Conservation (phyloP, 345 rosid species). For the Eutrema heterophyllum region DNA sequence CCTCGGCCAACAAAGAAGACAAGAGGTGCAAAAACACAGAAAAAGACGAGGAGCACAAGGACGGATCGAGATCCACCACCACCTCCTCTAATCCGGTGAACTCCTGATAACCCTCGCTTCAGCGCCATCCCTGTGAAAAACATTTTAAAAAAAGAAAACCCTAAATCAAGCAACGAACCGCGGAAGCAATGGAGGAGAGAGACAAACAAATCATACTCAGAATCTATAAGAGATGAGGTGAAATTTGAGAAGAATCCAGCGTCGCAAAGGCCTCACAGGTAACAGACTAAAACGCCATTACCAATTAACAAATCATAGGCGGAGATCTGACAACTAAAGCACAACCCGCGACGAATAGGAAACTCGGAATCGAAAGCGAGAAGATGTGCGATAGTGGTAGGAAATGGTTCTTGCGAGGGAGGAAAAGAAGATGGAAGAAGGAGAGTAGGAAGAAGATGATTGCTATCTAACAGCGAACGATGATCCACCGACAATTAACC, state of each 20-base stretch:
- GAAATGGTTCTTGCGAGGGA: background rate
- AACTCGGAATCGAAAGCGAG: background rate
- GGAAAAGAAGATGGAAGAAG: background rate
- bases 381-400: background rate
- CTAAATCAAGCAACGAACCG: conserved; percentile 8
- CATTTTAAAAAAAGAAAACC: background rate
- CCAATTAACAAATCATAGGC: background rate
- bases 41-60: conserved; percentile 41
- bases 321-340: conserved; percentile 21
- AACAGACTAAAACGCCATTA: conserved; percentile 1
- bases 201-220: conserved; percentile 8
- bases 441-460: conserved; percentile 12
- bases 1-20: conserved; percentile 71
- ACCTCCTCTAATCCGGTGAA: conserved; percentile 43
- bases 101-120: conserved; percentile 55
- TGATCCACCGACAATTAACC: conserved; percentile 23
- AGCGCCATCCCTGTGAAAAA: conserved; percentile 48
- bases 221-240: conserved; percentile 6
- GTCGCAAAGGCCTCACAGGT: background rate
- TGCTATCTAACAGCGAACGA: background rate
- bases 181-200: background rate
- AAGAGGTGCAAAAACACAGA: conserved; percentile 59
- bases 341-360: background rate
- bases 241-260: conserved; percentile 17
- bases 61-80: conserved; percentile 60